Evolutionary conservation across 1,284 basidiomycete species (phyloP).

Genomic region (Malassezia arunalokei): DNA sequence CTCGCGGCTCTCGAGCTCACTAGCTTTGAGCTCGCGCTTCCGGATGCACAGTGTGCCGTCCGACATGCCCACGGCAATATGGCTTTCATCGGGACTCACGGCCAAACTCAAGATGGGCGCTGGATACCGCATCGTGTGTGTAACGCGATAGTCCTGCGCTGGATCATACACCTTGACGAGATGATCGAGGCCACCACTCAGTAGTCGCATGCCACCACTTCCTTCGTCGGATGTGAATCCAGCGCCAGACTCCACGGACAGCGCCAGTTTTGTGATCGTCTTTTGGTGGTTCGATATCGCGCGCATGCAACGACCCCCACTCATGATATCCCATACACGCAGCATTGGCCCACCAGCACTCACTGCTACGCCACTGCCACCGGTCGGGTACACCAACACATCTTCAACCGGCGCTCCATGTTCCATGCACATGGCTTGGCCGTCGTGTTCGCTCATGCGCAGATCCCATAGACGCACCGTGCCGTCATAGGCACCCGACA

Average conservation of each 20-base stretch:
- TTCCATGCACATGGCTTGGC: conserved; percentile 38
- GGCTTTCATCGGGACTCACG: conserved; percentile 92
- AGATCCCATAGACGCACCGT: conserved; percentile 81
- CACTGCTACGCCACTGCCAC: conserved; percentile 62
- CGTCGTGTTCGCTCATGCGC: conserved; percentile 48
- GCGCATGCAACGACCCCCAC: conserved; percentile 58
- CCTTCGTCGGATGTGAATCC: conserved; percentile 21
- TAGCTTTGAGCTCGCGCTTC: conserved; percentile 59
- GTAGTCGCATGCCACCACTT: conserved; percentile 58
- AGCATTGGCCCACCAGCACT: conserved; percentile 84
- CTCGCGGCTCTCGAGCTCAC: conserved; percentile 52
- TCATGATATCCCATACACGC: conserved; percentile 87
- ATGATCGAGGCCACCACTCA: conserved; percentile 84
- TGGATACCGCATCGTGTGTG: conserved; percentile 97
- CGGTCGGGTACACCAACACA: conserved; percentile 77
- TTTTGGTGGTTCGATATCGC: conserved; percentile 75
- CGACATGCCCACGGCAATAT: conserved; percentile 88
- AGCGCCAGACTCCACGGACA: conserved; percentile 33
- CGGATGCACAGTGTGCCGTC: conserved; percentile 67
- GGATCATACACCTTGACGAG: conserved; percentile 95
- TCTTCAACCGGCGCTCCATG: conserved; percentile 68
- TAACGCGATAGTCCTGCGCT: conserved; percentile 63
- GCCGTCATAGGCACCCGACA: conserved; percentile 89
- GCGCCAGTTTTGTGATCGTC: conserved; percentile 68
- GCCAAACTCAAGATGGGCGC: conserved; percentile 81